Base-by-base conservation (phyloP, 164 flowering plant species). In the Liriodendron chinense region DNA sequence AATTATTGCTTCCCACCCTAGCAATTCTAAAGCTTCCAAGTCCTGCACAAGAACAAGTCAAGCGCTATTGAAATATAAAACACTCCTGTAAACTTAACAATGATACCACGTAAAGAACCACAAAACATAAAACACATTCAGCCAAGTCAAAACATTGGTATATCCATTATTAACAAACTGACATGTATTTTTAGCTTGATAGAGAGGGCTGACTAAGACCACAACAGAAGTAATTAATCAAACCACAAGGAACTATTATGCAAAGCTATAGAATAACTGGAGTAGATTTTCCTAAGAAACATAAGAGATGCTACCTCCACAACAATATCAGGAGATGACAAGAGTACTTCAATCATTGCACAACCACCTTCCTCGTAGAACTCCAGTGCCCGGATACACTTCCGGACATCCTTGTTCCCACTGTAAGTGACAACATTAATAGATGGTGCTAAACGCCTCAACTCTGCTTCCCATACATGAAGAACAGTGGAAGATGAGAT, bases 1-100 rank as follows among this genome's bases (percentile, higher is more conserved):
- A 63, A 90, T 71, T 26, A 90, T 72, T 49, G 80, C 86, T 82
- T 88, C 92, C 98, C 98, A 93, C 61, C 74, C 78, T 22, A 90
- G 67, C 79, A 79, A 28, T 47, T 76, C 75, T 53, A 93, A 76
- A 16, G 74, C 50, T 57, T 88, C 85, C 9, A 87, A n/a, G 82
- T 93, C 98, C 98, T 93, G 86, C 80, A 85, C 12, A 74, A 69
- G 2, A 74, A 78, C 20, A 78, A 23, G 25, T 34, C 57, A 48
- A 53, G 67, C 1, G 16, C 28, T 49, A 23, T 23, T 47, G 47
- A 70, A 63, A 69, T 66, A 22, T 34, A 72, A 18, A 22, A 8
- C 18, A 20, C 18, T 50, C 26, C 7, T 47, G 56, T 64, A 34
- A 34, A 34, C 61, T 14, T 26, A 66, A 5, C 66, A 63, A 22